Percentiles rank a stretch among this genome's conserved stretches.
These are phyloP conservation scores for Coniferiporia sulphurascens DNA, from an alignment of 1,284 basidiomycete species.

Conservation along the genomic window DNA sequence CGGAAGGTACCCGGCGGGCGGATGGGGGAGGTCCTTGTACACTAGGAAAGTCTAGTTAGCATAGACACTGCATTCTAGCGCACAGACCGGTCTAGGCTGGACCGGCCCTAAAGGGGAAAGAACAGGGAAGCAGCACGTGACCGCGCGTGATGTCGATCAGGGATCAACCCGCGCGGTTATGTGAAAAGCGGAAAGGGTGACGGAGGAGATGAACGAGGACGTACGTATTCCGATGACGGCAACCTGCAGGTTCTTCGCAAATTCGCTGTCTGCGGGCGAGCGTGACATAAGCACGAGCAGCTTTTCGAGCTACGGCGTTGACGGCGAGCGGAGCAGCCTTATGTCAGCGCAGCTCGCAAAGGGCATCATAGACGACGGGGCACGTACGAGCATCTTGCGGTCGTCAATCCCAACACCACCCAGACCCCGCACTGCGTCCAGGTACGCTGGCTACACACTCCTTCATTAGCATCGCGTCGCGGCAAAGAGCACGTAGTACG, in stretches of 20 bases:
- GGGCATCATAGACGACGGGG: not conserved
- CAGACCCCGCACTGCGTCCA: slow-evolving; percentile 44
- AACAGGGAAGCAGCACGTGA: no score
- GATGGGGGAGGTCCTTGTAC: slow-evolving; percentile 68
- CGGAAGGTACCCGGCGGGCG: slow-evolving; percentile 48
- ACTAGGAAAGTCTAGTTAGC: slow-evolving; percentile 30
- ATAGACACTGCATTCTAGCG: no score
- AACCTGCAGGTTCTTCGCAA: slow-evolving; percentile 40
- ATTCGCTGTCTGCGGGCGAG: slow-evolving; percentile 30
- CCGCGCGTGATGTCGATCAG: no score
- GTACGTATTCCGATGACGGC: slow-evolving; percentile 45
- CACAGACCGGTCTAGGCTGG: no score
- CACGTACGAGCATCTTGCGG: slow-evolving; percentile 47
- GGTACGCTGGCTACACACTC: slow-evolving; percentile 38
- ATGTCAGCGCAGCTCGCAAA: not conserved
- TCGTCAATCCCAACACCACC: slow-evolving; percentile 48
- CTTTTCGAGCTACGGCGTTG: slow-evolving; percentile 44
- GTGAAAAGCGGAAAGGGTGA: not conserved
- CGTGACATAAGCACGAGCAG: slow-evolving; percentile 50
- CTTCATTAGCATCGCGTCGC: not conserved
- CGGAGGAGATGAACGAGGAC: slow-evolving; percentile 23
- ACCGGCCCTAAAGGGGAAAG: no score
- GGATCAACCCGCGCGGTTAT: not conserved
- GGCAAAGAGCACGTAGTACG: not conserved
- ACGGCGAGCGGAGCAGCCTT: not conserved